These are phyloP conservation scores for Glycine tomentella DNA, from an alignment of 306 rosid genomes.

Conservation along the genomic window DNA sequence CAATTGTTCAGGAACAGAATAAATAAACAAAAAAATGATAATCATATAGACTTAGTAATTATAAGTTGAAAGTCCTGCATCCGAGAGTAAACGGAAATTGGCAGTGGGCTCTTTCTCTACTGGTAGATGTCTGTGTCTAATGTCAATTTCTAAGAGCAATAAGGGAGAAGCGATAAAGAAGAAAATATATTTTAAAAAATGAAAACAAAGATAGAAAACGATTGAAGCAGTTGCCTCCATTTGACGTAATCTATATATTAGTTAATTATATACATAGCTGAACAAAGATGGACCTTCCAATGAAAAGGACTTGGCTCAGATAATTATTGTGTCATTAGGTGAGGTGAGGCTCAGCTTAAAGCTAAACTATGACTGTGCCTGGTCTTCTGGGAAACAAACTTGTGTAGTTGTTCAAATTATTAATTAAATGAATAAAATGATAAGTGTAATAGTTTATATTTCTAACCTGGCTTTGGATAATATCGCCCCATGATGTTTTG, in stretches of 20 bases:
- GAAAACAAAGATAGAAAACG: neutral
- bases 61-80: constrained; percentile 7
- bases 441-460: neutral
- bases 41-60: too few species aligned
- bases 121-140: constrained; percentile 45
- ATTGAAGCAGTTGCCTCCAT: constrained; percentile 36
- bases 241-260: constrained; percentile 33
- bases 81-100: neutral
- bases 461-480: neutral
- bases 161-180: neutral
- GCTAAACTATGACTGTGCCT: too few species aligned
- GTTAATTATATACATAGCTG: neutral
- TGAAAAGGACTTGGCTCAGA: constrained; percentile 24
- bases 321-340: constrained; percentile 19
- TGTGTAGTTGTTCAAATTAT: neutral
- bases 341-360: neutral
- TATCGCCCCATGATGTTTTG: neutral
- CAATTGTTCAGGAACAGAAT: neutral
- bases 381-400: neutral
- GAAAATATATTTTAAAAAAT: neutral
- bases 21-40: neutral
- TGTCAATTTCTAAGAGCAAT: constrained; percentile 37
- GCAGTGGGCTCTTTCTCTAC: constrained; percentile 38
- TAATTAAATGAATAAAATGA: too few species aligned
- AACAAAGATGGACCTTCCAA: constrained; percentile 21